Evolutionary conservation across 1,284 basidiomycete genomes (phyloP).

Genomic region (Entoloma clypeatum): DNA sequence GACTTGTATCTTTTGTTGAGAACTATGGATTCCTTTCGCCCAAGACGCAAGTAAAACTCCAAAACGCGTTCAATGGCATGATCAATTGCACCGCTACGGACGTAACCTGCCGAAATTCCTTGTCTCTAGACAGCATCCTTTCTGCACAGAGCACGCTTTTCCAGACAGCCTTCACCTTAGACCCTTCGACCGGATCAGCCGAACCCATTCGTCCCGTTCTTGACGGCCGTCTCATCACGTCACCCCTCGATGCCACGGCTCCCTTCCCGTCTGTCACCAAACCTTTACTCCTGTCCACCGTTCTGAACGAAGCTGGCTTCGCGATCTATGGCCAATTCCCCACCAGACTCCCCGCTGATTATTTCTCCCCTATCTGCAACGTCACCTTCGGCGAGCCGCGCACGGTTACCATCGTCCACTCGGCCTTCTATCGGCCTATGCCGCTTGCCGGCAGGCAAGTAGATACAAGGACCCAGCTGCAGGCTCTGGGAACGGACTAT

Average conservation of each 20-base stretch:
- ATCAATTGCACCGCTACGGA: slow-evolving; percentile 46
- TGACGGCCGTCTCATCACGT: slow-evolving; percentile 57
- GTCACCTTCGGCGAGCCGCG: slow-evolving; percentile 47
- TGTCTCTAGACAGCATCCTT: slow-evolving; percentile 53
- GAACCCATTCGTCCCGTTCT: slow-evolving; percentile 61
- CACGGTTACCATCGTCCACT: slow-evolving; percentile 43
- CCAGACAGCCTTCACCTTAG: slow-evolving; percentile 37
- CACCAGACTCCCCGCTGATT: slow-evolving; percentile 35
- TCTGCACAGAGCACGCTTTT: slow-evolving; percentile 42
- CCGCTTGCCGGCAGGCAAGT: slow-evolving; percentile 29
- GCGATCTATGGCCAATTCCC: slow-evolving; percentile 50
- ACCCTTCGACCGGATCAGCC: slow-evolving; percentile 48
- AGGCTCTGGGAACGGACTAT: slow-evolving; percentile 65
- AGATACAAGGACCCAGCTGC: slow-evolving; percentile 55
- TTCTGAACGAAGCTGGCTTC: slow-evolving; percentile 62
- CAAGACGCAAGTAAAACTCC: slow-evolving; percentile 51
- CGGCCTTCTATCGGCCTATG: slow-evolving; percentile 46
- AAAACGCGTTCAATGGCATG: slow-evolving; percentile 47
- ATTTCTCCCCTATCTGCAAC: slow-evolving; percentile 40
- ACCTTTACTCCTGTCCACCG: slow-evolving; percentile 67
- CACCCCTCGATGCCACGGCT: slow-evolving; percentile 52
- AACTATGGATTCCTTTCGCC: slow-evolving; percentile 68
- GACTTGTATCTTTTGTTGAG: slow-evolving; percentile 34
- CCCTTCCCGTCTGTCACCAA: slow-evolving; percentile 56
- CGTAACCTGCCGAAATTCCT: slow-evolving; percentile 46